Conservation (phyloP, 2,329 filamentous ascomycete species). For the Cordyceps farinosa region DNA sequence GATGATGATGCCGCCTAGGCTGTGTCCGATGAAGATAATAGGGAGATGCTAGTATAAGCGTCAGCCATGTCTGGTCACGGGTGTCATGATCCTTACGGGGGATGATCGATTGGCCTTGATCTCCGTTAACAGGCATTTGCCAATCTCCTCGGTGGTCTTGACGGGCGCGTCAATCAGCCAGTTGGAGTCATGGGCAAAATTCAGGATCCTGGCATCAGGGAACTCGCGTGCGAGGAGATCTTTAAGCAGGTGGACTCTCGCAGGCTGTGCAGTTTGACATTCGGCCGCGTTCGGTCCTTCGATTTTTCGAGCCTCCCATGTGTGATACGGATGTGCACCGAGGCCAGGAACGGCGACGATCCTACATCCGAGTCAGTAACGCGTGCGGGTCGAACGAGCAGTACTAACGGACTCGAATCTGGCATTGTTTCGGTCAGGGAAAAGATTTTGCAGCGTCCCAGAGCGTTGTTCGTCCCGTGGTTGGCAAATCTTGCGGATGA, state of each 20-base stretch:
- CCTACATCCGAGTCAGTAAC: slow-evolving; percentile 6
- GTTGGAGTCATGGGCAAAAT: slow-evolving; percentile 23
- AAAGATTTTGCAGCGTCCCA: slow-evolving; percentile 5
- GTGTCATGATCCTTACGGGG: background rate
- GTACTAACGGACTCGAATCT: slow-evolving; percentile 17
- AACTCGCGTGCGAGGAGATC: slow-evolving; percentile 21
- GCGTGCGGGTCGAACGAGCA: background rate
- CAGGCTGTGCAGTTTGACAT: background rate
- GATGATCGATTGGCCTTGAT: slow-evolving; percentile 1
- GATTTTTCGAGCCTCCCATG: slow-evolving; percentile 17
- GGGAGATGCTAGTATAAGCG: slow-evolving; percentile 18
- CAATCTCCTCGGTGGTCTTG: slow-evolving; percentile 22
- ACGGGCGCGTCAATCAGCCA: slow-evolving; percentile 23
- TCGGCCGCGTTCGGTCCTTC: background rate
- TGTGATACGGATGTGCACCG: slow-evolving; percentile 21
- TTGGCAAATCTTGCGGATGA: no score
- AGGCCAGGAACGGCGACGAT: slow-evolving; percentile 25
- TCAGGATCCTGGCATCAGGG: slow-evolving; percentile 21
- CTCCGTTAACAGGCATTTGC: slow-evolving; percentile 16
- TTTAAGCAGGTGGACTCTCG: slow-evolving; percentile 19
- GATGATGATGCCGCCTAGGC: slow-evolving; percentile 24
- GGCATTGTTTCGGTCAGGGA: background rate
- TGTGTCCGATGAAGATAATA: slow-evolving; percentile 24
- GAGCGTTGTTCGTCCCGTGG: background rate
- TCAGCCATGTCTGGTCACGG: background rate